Evolutionary conservation across 169 alveolate species (phyloP), one percentile per base, ranked within the genome.

Genomic region (Amoebophrya sp.): DNA sequence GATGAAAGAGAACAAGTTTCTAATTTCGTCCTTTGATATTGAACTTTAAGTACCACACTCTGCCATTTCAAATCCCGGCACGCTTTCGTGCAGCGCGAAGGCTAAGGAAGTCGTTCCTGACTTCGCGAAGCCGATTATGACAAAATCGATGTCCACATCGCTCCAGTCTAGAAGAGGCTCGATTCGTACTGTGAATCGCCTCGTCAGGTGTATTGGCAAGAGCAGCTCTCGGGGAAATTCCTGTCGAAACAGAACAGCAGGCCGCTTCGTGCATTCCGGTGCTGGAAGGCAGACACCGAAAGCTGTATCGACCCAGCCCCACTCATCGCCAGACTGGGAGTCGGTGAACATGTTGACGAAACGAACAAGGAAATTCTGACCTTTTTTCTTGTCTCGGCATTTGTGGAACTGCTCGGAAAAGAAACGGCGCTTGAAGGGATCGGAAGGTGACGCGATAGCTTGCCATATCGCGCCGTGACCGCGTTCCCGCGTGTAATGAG

Each of bases 41-140:
- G n/a, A n/a, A n/a, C n/a, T n/a, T n/a, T n/a, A n/a, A n/a, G n/a
- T 18, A 6, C 65, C 65, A 18, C 65, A 47, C 6, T 47, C 18
- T 6, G 65, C 65, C 65, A 47, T 47, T 18, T 47, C 65, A 6
- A 47, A 6, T 6, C 65, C 65, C 65, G 65, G 65, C 6, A 47
- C 65, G 65, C 18, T 12, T 6, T 47, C 29, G 65, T 47, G 65
- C 83, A 65, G 36, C 2, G 2, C n/a, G 33, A 6, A 65, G 2
- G 83, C 83, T 36, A 65, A 36, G 2, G 83, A 65, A 29, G 83
- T 65, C 33, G 83, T 65, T 6, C 83, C 83, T 10, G 83, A 65
- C 83, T 65, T 65, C 33, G 83, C 83, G 83, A 65, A 65, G 33
- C 83, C 83, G 83, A 65, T 36, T 29, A 65, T 65, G 36, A 65